Percentiles rank a stretch among this genome's conserved stretches.
phyloP scores from a whole-genome alignment of 2,329 filamentous ascomycete genomes.

The Graphiopsis chlorocephala region DNA sequence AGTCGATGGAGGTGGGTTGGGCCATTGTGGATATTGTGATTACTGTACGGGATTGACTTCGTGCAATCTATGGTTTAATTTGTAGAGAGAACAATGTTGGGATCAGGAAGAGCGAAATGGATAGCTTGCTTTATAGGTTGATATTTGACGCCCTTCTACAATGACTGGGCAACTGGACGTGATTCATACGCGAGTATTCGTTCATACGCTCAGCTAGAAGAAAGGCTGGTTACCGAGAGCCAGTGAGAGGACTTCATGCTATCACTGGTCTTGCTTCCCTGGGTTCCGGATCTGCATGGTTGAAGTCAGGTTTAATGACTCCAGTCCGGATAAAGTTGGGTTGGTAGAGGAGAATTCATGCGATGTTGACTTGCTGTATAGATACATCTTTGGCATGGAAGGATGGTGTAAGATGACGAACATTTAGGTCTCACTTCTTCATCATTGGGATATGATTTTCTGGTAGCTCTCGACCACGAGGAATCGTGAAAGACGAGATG shows the following conservation, averaged over 20 bases:
- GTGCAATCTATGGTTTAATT: neutral
- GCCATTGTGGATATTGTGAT: neutral
- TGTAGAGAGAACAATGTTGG: neutral
- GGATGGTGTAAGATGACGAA: neutral
- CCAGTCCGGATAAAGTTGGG: neutral
- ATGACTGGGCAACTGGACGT: neutral
- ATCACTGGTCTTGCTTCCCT: neutral
- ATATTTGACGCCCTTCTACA: neutral
- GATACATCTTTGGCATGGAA: neutral
- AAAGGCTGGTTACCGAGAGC: neutral
- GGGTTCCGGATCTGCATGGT: neutral
- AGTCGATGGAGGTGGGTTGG: conserved; percentile 22
- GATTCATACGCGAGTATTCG: neutral
- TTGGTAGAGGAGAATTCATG: neutral
- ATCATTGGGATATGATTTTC: neutral
- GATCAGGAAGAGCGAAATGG: neutral
- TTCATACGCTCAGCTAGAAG: neutral
- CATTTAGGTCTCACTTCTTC: neutral
- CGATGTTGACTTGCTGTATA: neutral
- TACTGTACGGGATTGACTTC: neutral
- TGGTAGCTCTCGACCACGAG: neutral
- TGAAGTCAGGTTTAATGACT: neutral
- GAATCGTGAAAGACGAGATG: neutral
- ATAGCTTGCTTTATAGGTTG: neutral
- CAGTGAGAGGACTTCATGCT: neutral